Evolutionary conservation across 2,329 filamentous ascomycete genomes (phyloP), one percentile per base, ranked within the genome.

Genomic region (Colletotrichum noveboracense): DNA sequence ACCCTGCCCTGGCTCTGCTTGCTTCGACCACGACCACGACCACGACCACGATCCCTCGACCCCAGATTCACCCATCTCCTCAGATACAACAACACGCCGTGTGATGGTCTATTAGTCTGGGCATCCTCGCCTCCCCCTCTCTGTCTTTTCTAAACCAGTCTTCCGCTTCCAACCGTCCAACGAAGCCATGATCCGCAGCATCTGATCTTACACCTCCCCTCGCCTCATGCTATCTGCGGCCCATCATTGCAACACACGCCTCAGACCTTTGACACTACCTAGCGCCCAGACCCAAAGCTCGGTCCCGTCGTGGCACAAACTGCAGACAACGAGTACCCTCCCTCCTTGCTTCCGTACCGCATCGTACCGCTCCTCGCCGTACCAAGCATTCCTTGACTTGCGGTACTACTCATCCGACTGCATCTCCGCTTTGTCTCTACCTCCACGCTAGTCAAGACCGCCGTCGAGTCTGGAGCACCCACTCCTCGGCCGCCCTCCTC

Each of bases 381-480:
- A 61, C 48, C 56, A 52, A 55, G 55, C 64, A 56, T 60, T 52
- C 67, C 60, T 65, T 43, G n/a, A 21, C 43, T 64, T 65, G 43
- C 60, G 43, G 66, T 71, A 32, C 66, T 36, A 30, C 66, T 48
- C 72, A 34, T 69, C 72, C 72, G 68, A 67, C 64, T 75, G 68
- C 65, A 75, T 66, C 65, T 77, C 72, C 75, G 67, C 72, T 68
- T 67, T 75, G 74, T 74, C 71, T 58, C 65, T 55, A 26, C 52
- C 65, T 68, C n/a, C 52, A 60, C 62, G 18, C 66, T 75, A 60
- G 73, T 36, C 58, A 60, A 76, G 65, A 60, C 74, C 74, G 34
- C 74, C 74, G 64, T 75, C 48, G 65, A 73, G 34, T 74, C 70
- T 32, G 61, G 43, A 48, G 34, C 38, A 43, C 34, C 66, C 58